These are phyloP conservation scores for Saprolegnia diclina DNA, from an alignment of 352 stramenopile genomes.

Conservation along the genomic window DNA sequence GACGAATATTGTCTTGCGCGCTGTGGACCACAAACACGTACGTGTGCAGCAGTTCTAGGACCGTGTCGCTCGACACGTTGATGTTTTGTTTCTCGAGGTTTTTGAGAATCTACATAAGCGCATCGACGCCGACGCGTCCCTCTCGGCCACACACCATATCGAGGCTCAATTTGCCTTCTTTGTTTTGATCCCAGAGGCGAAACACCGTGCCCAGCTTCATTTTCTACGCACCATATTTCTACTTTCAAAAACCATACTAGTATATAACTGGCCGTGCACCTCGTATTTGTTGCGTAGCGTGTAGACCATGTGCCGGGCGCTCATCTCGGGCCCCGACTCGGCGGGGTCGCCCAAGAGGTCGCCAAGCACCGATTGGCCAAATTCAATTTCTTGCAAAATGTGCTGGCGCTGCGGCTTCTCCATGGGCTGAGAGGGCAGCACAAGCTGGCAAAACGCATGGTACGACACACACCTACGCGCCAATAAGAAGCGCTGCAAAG, in stretches of 20 bases:
- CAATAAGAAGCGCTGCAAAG: too few relatives aligned
- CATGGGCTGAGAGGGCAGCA: neutral
- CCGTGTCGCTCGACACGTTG: neutral
- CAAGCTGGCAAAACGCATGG: slow-evolving; percentile 1
- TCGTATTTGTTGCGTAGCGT: slow-evolving; percentile 16
- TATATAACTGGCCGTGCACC: neutral
- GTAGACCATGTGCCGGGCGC: slow-evolving; percentile 4
- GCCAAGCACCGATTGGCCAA: neutral
- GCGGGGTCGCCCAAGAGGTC: neutral
- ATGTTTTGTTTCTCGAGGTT: slow-evolving; percentile 24
- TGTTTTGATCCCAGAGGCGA: slow-evolving; percentile 21
- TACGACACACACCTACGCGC: slow-evolving; percentile 5
- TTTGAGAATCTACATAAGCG: slow-evolving; percentile 1
- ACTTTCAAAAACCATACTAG: neutral
- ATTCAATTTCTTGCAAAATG: slow-evolving; percentile 11
- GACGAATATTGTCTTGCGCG: neutral
- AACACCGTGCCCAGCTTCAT: slow-evolving; percentile 10
- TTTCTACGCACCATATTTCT: slow-evolving; percentile 11
- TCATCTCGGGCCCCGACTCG: slow-evolving; percentile 1
- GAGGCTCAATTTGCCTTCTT: slow-evolving; percentile 13
- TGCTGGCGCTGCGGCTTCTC: slow-evolving; percentile 4
- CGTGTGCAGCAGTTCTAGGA: slow-evolving; percentile 19
- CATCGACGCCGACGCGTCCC: neutral
- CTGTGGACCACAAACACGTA: neutral
- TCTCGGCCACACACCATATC: neutral